These are phyloP conservation scores for Apophysomyces trapeziformis DNA, from an alignment of 371 early-diverging fungal genomes.

Conservation along the genomic window DNA sequence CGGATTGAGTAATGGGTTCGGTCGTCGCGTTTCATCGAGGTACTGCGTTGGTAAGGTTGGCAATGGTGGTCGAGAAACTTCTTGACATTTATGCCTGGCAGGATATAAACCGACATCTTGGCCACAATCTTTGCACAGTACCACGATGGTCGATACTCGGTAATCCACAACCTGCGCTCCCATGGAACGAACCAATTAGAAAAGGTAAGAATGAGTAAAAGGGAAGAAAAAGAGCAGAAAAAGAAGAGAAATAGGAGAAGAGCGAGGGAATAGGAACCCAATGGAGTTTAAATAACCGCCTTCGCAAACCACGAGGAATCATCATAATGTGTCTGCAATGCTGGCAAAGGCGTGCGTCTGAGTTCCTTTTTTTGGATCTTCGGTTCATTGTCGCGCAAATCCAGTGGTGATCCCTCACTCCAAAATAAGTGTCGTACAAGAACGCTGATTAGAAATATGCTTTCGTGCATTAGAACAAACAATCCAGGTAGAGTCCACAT, in stretches of 20 bases:
- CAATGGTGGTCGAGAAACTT: constrained; percentile 49
- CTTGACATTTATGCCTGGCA: constrained; percentile 65
- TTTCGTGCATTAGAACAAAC: no score
- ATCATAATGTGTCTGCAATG: no score
- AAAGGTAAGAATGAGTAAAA: no score
- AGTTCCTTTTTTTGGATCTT: constrained; percentile 7
- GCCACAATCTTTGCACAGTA: constrained; percentile 72
- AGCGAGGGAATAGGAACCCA: neutral
- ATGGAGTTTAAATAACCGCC: constrained; percentile 7
- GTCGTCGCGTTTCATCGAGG: constrained; percentile 14
- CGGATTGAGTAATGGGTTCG: constrained; percentile 8
- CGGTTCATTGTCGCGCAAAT: neutral
- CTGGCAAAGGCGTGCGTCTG: neutral
- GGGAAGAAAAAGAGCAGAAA: constrained; percentile 14
- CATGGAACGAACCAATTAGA: constrained; percentile 26
- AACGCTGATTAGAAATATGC: no score
- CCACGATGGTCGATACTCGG: constrained; percentile 64
- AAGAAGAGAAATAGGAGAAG: constrained; percentile 11
- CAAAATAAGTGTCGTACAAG: neutral
- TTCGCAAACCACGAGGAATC: constrained; percentile 6
- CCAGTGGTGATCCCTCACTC: neutral
- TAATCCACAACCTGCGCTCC: constrained; percentile 62
- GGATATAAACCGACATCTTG: constrained; percentile 74
- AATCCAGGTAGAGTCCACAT: no score
- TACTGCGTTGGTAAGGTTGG: constrained; percentile 42